These are phyloP conservation scores for Wickerhamiella kurtzmanii DNA, from an alignment of 805 yeast species.

Conservation along the genomic window DNA sequence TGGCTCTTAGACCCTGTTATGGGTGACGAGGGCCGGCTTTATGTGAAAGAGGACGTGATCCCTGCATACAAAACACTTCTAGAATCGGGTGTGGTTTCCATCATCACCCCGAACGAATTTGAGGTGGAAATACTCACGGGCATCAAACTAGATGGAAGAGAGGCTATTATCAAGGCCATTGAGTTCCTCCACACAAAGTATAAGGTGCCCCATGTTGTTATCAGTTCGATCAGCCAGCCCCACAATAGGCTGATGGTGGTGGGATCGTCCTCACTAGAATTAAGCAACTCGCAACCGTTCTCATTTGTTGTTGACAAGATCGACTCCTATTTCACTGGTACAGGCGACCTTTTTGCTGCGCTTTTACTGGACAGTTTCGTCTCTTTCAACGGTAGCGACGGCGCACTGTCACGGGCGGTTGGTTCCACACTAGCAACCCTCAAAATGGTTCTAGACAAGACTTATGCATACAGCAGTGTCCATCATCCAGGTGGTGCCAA, in stretches of 20 bases:
- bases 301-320: slow-evolving; percentile 36
- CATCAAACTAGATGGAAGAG: slow-evolving; percentile 30
- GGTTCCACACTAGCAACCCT: slow-evolving; percentile 30
- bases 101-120: slow-evolving; percentile 83
- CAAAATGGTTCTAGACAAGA: slow-evolving; percentile 34
- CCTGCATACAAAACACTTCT: slow-evolving; percentile 44
- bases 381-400: slow-evolving; percentile 14
- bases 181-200: slow-evolving; percentile 34
- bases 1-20: slow-evolving; percentile 83
- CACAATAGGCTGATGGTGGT: slow-evolving; percentile 30
- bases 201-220: slow-evolving; percentile 46
- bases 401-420: slow-evolving; percentile 26
- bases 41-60: slow-evolving; percentile 47
- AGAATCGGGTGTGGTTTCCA: slow-evolving; percentile 38
- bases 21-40: slow-evolving; percentile 78
- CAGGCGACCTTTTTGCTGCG: slow-evolving; percentile 85
- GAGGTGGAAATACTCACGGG: slow-evolving; percentile 66
- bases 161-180: slow-evolving; percentile 36
- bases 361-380: slow-evolving; percentile 51
- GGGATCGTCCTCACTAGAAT: slow-evolving; percentile 27
- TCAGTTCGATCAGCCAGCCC: slow-evolving; percentile 39
- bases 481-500: slow-evolving; percentile 32
- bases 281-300: neutral
- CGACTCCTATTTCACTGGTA: slow-evolving; percentile 83
- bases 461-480: slow-evolving; percentile 16